Base-by-base conservation (phyloP, 345 rosid species). In the Conringia planisiliqua region DNA sequence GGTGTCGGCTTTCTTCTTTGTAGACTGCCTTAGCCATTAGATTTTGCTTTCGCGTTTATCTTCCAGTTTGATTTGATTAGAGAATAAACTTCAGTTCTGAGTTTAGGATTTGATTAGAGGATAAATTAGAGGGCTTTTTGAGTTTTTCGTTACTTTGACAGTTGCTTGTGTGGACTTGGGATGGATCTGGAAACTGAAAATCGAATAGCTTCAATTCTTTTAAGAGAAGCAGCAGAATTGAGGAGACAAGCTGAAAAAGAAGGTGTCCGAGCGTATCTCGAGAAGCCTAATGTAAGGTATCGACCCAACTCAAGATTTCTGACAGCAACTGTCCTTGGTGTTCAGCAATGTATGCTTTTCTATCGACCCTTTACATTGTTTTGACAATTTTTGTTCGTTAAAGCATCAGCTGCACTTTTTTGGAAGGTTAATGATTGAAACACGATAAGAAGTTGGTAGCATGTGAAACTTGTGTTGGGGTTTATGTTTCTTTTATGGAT, bases 141-240 rank as follows among this genome's bases (percentile, higher is more conserved):
- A 30, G 30, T 40, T 3, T 52, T 17, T 56, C 10, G 40, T 32
- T 44, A 17, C 52, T 47, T 42, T 3, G 22, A 0, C n/a, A 36
- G 65, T 20, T 18, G 43, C 22, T 57, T 70, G 54, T 43, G 70
- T 73, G 64, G 75, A 51, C n/a, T 73, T 54, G 63, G 2, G 56
- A 93, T 93, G 97, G 95, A 90, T 84, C 75, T 93, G 67, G 87
- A 87, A 73, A 90, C 93, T 13, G 98, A 90, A 52, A 93, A 93
- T 73, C 83, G 89, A 73, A 85, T 90, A 75, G 97, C 91, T 73
- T 81, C 95, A 8, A 78, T 89, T 63, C 88, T 92, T 51, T 66
- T 93, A 80, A 86, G 86, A 79, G 98, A 93, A 82, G 93, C 97
- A 3, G 89, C 91, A 18, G 97, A 87, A 47, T 80, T 89, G 75